Conservation (phyloP, 768 basidiomycete genomes). For the Coprinellus micaceus region DNA sequence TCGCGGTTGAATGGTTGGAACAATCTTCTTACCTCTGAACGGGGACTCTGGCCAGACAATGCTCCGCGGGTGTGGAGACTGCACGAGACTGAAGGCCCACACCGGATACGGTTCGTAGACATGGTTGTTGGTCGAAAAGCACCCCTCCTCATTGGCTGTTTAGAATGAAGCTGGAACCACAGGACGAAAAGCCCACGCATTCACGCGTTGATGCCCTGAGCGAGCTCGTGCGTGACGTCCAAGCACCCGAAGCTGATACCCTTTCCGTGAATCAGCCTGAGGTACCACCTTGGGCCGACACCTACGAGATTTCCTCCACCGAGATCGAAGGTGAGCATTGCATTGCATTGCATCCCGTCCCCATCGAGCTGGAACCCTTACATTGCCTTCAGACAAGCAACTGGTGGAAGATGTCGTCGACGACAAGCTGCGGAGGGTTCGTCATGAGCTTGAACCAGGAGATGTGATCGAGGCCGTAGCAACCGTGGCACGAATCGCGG, state of each 20-base stretch:
- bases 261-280: conserved; percentile 51
- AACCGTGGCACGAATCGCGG: conserved; percentile 84
- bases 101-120: conserved; percentile 66
- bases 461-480: conserved; percentile 85
- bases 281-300: conserved; percentile 71
- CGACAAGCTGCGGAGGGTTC: conserved; percentile 83
- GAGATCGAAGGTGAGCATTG: conserved; percentile 52
- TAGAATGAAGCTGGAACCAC: conserved; percentile 77
- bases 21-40: conserved; percentile 61
- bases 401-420: conserved; percentile 77
- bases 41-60: conserved; percentile 75
- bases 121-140: not conserved
- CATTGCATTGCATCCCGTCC: not conserved
- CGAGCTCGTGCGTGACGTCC: conserved; percentile 46
- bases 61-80: conserved; percentile 62
- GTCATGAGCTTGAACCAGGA: conserved; percentile 83
- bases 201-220: conserved; percentile 44
- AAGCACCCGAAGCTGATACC: conserved; percentile 47
- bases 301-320: conserved; percentile 62
- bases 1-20: conserved; percentile 59
- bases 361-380: not conserved
- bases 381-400: conserved; percentile 55
- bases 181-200: conserved; percentile 44
- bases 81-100: conserved; percentile 90
- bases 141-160: not conserved